These are phyloP conservation scores for Leptodermis oblonga DNA, from an alignment of 257 asterid species.

Conservation along the genomic window DNA sequence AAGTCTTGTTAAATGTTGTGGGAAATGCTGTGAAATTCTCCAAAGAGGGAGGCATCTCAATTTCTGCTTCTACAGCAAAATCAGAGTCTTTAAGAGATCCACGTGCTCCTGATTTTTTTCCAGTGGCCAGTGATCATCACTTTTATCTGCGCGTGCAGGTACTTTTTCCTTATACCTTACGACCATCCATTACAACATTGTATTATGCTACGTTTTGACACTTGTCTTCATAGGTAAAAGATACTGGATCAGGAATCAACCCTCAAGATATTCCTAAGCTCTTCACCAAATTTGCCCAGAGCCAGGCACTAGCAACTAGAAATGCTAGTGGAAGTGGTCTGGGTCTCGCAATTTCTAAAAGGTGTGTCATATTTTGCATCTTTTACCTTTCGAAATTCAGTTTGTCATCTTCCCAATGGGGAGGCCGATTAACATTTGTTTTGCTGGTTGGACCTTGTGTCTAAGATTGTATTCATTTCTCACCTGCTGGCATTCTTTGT, in stretches of 20 bases:
- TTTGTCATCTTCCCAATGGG: not conserved
- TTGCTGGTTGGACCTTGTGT: not conserved
- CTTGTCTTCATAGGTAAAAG: conserved; percentile 63
- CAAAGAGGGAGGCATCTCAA: conserved; percentile 76
- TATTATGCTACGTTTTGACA: not conserved
- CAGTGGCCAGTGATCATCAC: conserved; percentile 68
- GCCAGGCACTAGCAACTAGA: conserved; percentile 60
- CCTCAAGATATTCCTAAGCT: conserved; percentile 84
- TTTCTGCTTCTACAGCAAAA: conserved; percentile 76
- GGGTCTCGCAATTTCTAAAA: conserved; percentile 90
- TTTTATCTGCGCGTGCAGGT: conserved; percentile 93
- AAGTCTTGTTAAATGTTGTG: conserved; percentile 70
- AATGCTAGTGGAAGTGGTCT: conserved; percentile 89
- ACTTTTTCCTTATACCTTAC: conserved; percentile 15
- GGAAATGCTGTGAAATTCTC: conserved; percentile 98
- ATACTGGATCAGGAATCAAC: conserved; percentile 85
- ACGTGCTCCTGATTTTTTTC: conserved; percentile 71
- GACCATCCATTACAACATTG: not conserved
- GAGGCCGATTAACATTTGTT: not conserved
- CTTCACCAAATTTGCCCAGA: conserved; percentile 83
- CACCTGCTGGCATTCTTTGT: not conserved
- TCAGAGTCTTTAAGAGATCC: conserved; percentile 73
- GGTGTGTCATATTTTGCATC: conserved; percentile 38
- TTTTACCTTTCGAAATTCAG: not conserved
- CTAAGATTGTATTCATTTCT: not conserved